These are phyloP conservation scores for Diaporthe batatas DNA, from an alignment of 2,329 filamentous ascomycete species.

Conservation along the genomic window DNA sequence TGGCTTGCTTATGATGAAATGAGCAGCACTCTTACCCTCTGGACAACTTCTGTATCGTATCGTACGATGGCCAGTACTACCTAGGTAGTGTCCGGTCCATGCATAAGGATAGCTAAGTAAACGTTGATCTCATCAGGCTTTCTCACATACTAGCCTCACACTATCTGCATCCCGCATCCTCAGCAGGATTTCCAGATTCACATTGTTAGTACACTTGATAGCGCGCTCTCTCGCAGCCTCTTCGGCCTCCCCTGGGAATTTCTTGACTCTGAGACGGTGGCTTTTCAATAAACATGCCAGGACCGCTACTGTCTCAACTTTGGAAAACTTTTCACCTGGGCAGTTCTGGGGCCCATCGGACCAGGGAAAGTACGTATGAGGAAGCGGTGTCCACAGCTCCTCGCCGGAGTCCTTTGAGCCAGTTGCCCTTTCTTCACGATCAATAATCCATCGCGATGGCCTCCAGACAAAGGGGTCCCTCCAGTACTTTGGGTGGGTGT, in stretches of 20 bases:
- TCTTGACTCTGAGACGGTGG: conserved; percentile 41
- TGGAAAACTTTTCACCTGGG: conserved; percentile 45
- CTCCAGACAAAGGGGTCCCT: conserved; percentile 30
- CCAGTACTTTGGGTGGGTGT: conserved; percentile 43
- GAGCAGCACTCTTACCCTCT: no score
- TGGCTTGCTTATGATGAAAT: no score
- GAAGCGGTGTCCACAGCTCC: conserved; percentile 39
- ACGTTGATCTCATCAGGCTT: neutral
- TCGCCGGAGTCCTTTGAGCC: neutral
- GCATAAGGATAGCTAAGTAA: no score
- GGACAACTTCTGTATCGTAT: no score
- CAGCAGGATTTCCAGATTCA: conserved; percentile 44
- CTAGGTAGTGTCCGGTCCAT: no score
- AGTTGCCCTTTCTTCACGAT: neutral
- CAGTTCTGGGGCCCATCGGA: conserved; percentile 45
- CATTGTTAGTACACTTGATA: conserved; percentile 43
- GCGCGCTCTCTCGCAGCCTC: conserved; percentile 34
- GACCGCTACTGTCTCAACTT: conserved; percentile 45
- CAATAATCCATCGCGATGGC: conserved; percentile 42
- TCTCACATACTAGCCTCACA: conserved; percentile 40
- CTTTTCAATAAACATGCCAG: conserved; percentile 42
- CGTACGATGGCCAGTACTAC: no score
- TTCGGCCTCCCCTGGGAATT: conserved; percentile 37
- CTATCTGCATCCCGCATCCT: conserved; percentile 44
- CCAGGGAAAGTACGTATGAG: conserved; percentile 44